A percentile compares a stretch with the other conserved stretches of the same genome.
These are phyloP conservation scores for Arthrobotrys megalospora DNA, from an alignment of 2,329 filamentous ascomycete species.

Conservation along the genomic window DNA sequence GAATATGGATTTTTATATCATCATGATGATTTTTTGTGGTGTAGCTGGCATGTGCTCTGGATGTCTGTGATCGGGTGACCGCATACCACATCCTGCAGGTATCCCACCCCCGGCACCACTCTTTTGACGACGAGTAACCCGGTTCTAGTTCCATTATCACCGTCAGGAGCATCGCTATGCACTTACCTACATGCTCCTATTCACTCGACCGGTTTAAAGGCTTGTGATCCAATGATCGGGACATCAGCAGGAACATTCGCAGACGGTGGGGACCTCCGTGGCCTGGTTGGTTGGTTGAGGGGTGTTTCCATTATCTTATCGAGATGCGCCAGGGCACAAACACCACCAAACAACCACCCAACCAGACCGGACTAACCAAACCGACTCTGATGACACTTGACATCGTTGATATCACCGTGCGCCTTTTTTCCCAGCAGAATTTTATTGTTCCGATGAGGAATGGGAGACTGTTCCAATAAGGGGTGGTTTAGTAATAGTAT, in stretches of 20 bases:
- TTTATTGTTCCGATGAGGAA: slow-evolving; percentile 13
- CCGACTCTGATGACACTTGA: slow-evolving; percentile 4
- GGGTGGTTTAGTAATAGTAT: not conserved
- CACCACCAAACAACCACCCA: slow-evolving; percentile 10
- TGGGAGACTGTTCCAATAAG: slow-evolving; percentile 13
- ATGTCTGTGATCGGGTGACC: slow-evolving; percentile 50
- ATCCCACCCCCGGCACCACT: not conserved
- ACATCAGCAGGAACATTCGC: slow-evolving; percentile 10
- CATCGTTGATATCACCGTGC: slow-evolving; percentile 33
- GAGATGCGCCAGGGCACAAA: not conserved
- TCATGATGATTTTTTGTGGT: slow-evolving; percentile 11
- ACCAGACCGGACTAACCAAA: not conserved
- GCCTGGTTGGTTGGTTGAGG: slow-evolving; percentile 35
- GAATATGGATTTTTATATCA: slow-evolving; percentile 5
- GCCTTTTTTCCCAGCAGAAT: slow-evolving; percentile 8
- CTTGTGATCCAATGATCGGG: slow-evolving; percentile 37
- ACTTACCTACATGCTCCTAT: not conserved
- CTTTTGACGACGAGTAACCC: slow-evolving; percentile 6
- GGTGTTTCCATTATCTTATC: slow-evolving; percentile 33
- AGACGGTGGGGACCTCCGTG: slow-evolving; percentile 10
- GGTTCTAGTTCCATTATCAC: not conserved
- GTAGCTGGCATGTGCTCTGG: slow-evolving; percentile 34
- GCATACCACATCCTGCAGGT: slow-evolving; percentile 24
- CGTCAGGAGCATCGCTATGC: not conserved
- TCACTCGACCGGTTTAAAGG: not conserved